Base-by-base conservation (phyloP, 768 basidiomycete genomes). In the Mycena albidolilacea region DNA sequence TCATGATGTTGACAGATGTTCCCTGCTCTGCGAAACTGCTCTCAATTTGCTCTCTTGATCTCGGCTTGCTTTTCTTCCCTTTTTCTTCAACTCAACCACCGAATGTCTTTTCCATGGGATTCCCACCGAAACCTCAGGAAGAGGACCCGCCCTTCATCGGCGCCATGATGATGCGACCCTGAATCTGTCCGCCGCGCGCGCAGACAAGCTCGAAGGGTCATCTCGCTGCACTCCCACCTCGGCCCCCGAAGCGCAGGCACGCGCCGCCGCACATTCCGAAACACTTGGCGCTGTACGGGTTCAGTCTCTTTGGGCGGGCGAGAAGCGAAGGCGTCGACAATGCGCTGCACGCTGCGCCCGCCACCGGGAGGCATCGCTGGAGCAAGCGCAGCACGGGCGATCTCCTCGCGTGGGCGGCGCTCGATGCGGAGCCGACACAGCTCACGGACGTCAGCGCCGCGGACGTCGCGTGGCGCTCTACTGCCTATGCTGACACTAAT, bases 181-280 rank as follows among this genome's bases (percentile, higher is more conserved):
- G 30, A 30, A 30, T 30, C 30, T 4, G 30, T 30, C 30, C 30
- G 30, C 30, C 30, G 3, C 4, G 30, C 30, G 30, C 30, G 30
- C 30, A 30, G 4, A 30, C 23, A 23, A 23, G 23, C 23, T 23
- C 4, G 30, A 30, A 4, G 23, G 23, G 70, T 70, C 62, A 69
- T 75, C 41, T 75, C 74, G 1, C 67, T 75, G 17, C 70, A 75
- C 52, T 75, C 74, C 19, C 74, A 75, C 57, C 74, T 75, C 23
- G 73, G 73, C 7, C 73, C 65, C 1, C 70, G 73, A 0, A 70
- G 73, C 59, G 73, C 7, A 39, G 70, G 19, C 60, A 58, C 5
- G 30, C 65, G 10, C 69, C 73, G 9, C 73, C 70, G 17, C 70
- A 61, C 19, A 75, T 66, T 7, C 73, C 73, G 30, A n/a, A 50